Base-by-base conservation (phyloP, 176 grass and related monocot species). In the Avena atlantica region DNA sequence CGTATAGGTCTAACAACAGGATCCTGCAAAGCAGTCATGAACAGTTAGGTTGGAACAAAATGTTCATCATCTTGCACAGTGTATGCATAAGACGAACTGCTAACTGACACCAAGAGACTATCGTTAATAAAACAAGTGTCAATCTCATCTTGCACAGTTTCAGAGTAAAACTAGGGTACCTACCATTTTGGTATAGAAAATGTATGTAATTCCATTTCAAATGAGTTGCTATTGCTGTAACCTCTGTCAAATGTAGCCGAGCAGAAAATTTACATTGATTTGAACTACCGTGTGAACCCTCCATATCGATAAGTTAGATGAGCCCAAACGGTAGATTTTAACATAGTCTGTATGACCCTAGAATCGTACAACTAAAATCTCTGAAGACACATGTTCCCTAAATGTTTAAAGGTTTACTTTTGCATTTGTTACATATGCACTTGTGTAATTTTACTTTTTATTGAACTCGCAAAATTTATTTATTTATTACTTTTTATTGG, bases 21-120 rank as follows among this genome's bases (percentile, higher is more conserved):
- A 83, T 96, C 96, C 96, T 98, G 93, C 85, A 83, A 93, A 76
- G 74, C 61, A 79, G 70, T n/a, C 40, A 76, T 17, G 25, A 69
- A 25, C 19, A 55, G 57, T 57, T 6, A 55, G 15, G 81, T 49
- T 29, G 1, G 10, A 37, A 50, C 25, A 9, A 14, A 57, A 57
- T 83, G 29, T 55, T 42, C 12, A 55, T 51, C 14, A 52, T n/a
- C 10, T 68, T 40, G 19, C 0, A 70, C 69, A 52, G 61, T 36
- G 6, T 81, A 1, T 42, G 31, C 11, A 44, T 44, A n/a, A 14
- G 76, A 76, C 24, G 55, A 55, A 55, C 74, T 53, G 37, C 6
- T 40, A 5, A 40, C 5, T 6, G 37, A 6, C 37, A 40, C 37
- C 37, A 6, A 40, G 37, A 40, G 37, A 40, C 37, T 40, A 23